Conservation (phyloP, 176 grass and related monocot genomes). For the Avena atlantica region DNA sequence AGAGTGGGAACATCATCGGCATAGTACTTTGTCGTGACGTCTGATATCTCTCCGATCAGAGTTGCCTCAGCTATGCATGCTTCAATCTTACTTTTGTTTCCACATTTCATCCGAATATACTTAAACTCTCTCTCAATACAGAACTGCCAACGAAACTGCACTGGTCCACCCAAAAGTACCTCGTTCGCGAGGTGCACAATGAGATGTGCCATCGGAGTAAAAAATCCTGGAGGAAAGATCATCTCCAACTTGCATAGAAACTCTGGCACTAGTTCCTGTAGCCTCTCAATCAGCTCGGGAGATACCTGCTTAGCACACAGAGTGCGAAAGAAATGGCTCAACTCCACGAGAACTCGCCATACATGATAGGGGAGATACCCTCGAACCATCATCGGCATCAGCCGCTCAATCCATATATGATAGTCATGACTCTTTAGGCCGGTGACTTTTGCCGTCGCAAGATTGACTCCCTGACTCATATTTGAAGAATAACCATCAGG, state of each 20-base stretch:
- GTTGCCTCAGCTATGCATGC: not conserved
- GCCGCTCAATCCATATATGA: no score
- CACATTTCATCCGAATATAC: not conserved
- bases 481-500: conserved; percentile 20
- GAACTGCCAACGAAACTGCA: not conserved
- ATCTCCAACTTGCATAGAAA: not conserved
- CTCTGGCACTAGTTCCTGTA: not conserved
- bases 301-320: no score
- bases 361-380: not conserved
- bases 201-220: not conserved
- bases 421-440: no score
- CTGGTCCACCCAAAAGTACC: not conserved
- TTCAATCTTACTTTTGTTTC: not conserved
- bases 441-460: no score
- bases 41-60: not conserved
- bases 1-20: not conserved
- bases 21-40: not conserved
- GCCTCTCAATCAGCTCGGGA: not conserved
- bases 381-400: no score
- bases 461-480: no score
- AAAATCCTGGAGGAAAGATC: not conserved
- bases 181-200: not conserved
- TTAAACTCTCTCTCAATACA: not conserved
- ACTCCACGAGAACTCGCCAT: not conserved
- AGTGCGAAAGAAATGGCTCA: not conserved